Evolutionary conservation across 176 grass and related monocot genomes (phyloP).

Genomic region (Oryza brachyantha): DNA sequence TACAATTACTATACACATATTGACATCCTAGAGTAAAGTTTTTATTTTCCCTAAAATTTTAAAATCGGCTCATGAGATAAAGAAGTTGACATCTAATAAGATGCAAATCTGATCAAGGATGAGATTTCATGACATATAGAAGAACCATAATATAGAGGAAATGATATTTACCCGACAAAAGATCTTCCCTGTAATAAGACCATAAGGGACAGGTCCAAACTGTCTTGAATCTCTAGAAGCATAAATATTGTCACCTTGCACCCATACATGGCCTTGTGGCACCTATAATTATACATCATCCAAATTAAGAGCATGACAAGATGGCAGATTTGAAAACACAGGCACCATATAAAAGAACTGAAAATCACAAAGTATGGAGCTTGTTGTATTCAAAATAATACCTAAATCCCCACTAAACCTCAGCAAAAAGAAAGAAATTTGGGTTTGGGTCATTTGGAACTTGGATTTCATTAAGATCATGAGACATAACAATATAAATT

Average conservation of each 20-base stretch:
- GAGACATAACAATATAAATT: background rate
- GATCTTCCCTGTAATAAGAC: slow-evolving; percentile 69
- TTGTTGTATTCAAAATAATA: background rate
- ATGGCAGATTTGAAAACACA: background rate
- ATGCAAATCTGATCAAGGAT: background rate
- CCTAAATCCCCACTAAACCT: background rate
- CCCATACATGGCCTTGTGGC: slow-evolving; percentile 80
- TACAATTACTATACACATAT: background rate
- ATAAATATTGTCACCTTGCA: slow-evolving; percentile 85
- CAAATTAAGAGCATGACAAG: background rate
- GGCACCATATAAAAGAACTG: background rate
- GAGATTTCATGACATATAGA: background rate
- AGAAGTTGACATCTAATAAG: background rate
- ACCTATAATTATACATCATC: slow-evolving; percentile 47
- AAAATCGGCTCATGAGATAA: background rate
- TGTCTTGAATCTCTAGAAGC: slow-evolving; percentile 72
- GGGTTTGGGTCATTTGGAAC: background rate
- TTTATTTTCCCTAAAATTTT: background rate
- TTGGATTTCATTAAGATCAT: background rate
- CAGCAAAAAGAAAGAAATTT: background rate
- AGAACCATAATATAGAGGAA: slow-evolving; percentile 6
- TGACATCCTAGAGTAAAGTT: background rate
- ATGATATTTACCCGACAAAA: slow-evolving; percentile 52
- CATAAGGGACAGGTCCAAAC: slow-evolving; percentile 72
- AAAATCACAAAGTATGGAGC: background rate